Base-by-base conservation (phyloP, 1,139 yeast species). In the Pichia sp. region DNA sequence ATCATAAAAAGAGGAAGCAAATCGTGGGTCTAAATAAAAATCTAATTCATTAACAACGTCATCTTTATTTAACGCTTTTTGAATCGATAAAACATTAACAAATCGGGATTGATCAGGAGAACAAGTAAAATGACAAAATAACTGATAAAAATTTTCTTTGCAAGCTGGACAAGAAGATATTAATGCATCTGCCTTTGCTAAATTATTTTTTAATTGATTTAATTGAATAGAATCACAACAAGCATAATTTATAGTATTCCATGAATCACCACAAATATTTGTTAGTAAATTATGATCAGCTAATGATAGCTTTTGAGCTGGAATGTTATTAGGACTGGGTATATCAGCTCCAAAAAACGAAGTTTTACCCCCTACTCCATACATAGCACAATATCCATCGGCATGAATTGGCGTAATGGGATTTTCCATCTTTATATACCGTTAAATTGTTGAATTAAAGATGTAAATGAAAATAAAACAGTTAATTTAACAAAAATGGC, bases 121-220 rank as follows among this genome's bases (percentile, higher is more conserved):
- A 63, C 98, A 92, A 1, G 96, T 85, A 63, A 92, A 89, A 42
- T 82, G 78, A 66, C 97, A 92, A 60, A 89, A 87, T 55, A 90
- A 71, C 56, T 83, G 85, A 57, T 80, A 79, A 63, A 92, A 90
- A 67, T 92, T 92, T 64, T 79, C 80, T 48, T 77, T 73, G 62
- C 98, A 92, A 0, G 98, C 97, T 2, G 97, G 97, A 62, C 98
- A 92, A 5, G 96, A 85, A 25, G 95, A 78, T 35, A 92, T 83
- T 35, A 92, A 65, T 0, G 87, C 78, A 49, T 84, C 94, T 0
- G 85, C 96, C 51, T 78, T 79, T 54, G 81, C 78, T 47, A 92
- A 66, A 59, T 82, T 85, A 35, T 63, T 64, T 51, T 67, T 67
- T 39, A 82, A 60, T 32, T 66, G 65, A 2, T 56, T 54, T 11